Evolutionary conservation across 768 basidiomycete species (phyloP), one percentile per base, ranked within the genome.

Genomic region (Tylopilus sp.): DNA sequence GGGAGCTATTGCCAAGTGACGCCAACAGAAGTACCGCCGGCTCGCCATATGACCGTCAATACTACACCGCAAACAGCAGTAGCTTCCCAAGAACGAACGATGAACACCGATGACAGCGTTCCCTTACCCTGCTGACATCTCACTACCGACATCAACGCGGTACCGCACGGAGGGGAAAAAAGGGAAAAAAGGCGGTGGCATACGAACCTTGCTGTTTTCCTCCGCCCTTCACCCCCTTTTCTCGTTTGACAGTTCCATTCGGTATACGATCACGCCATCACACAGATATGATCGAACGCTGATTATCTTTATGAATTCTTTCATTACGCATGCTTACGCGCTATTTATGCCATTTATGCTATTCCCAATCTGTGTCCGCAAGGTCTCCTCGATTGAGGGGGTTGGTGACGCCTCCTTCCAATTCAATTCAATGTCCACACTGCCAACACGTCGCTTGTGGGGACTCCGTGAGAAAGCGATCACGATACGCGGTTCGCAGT

Each of bases 251-350:
- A n/a, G 25, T 33, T 48, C 19, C 37, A 24, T 36, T 42, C 47
- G n/a, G n/a, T n/a, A 53, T 51, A 49, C 45, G 50, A 54, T 52
- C 45, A 59, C 55, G 49, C 44, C 31, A 40, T 12, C 48, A 41
- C 21, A 13, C 24, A 38, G 45, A 58, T 48, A 54, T 24, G 46
- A 57, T 26, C 46, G 42, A 50, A 56, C 44, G 28, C 40, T 26
- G 60, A 58, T 64, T 64, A 64, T 64, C 63, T 53, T 65, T 64
- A 64, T 64, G 57, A 65, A 37, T 19, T 17, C 16, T 36, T 43
- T 59, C 28, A 36, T 50, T 45, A 52, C 21, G 51, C 14, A 22
- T n/a, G n/a, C n/a, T n/a, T n/a, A 48, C 48, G 61, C 49, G 45
- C 26, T 61, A 65, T 66, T 63, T 66, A 65, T 59, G 64, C 55